Base-by-base conservation (phyloP, 805 yeast genomes). In the Lipomyces sp. region DNA sequence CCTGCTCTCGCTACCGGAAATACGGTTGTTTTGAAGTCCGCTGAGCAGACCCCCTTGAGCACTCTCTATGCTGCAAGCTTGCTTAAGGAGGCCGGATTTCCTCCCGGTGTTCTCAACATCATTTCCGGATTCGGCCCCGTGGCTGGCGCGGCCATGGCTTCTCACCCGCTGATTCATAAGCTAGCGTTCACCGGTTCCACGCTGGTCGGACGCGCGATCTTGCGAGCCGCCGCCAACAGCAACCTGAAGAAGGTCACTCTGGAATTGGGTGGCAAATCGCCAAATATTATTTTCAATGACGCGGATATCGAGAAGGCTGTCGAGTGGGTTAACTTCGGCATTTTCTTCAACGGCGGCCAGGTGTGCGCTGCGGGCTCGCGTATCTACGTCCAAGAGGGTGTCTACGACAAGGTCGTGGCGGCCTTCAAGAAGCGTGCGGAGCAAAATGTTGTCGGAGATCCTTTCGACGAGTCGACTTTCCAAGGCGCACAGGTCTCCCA, bases 211-310 rank as follows among this genome's bases (percentile, higher is more conserved):
- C 84, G 85, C 69, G 72, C 71, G 63, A 85, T 90, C 65, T 83
- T 86, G 83, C 79, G 78, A 69, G 75, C 78, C 55, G 89, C 95
- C 54, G 86, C 95, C 59, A 81, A 80, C 54, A 78, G 86, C 43
- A 81, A 82, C 71, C 76, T 90, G 70, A 90, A 90, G 78, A 88
- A 85, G 69, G 86, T 88, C 55, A 89, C 96, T 39, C 77, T 90
- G 67, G 97, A 90, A 74, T 80, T 89, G 63, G 97, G 97, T 67
- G 97, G 97, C 68, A 90, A 90, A 74, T 88, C 96, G 32, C 95
- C 97, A 63, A 82, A 85, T 70, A 81, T 89, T 61, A 82, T 90
- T 41, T 87, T 85, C 67, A 82, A 83, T 64, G 97, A 90, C 66
- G 89, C 91, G 48, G 81, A 90, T 67, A 66, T 90, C 53, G 81